Percentiles rank a stretch among this genome's conserved stretches.
phyloP scores from a whole-genome alignment of 148 eudicot species.

The Persicaria tinctoria region DNA sequence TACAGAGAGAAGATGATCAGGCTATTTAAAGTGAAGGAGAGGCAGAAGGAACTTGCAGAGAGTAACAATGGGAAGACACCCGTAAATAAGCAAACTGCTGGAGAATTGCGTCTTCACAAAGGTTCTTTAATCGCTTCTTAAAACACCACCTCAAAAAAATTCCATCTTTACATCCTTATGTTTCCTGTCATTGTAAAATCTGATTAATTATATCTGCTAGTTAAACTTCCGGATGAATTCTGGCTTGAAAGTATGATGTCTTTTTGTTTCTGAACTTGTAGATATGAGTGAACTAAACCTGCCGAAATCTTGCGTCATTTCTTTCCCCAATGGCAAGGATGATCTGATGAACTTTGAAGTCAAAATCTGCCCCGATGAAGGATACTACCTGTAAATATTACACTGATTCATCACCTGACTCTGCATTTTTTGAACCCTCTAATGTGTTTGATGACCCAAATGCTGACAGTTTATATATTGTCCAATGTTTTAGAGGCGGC shows the following conservation, averaged over 20 bases:
- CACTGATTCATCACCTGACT: too few relatives aligned
- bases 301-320: conserved; percentile 58
- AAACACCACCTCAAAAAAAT: neutral
- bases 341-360: conserved; percentile 92
- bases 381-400: conserved; percentile 49
- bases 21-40: conserved; percentile 73
- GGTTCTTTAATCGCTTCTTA: conserved; percentile 22
- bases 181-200: neutral
- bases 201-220: neutral
- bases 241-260: neutral
- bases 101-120: conserved; percentile 75
- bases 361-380: conserved; percentile 74
- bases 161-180: neutral
- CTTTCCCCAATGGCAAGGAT: conserved; percentile 77
- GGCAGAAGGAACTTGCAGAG: conserved; percentile 69
- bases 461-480: neutral
- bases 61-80: conserved; percentile 54
- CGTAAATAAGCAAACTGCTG: conserved; percentile 78
- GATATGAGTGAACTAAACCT: conserved; percentile 82
- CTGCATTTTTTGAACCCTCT: neutral
- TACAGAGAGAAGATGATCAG: conserved; percentile 62
- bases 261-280: conserved; percentile 20
- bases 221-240: neutral
- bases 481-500: conserved; percentile 39
- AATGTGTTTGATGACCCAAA: neutral